phyloP scores from a whole-genome alignment of 1,284 basidiomycete species.

The Ceratobasidium sp. region DNA sequence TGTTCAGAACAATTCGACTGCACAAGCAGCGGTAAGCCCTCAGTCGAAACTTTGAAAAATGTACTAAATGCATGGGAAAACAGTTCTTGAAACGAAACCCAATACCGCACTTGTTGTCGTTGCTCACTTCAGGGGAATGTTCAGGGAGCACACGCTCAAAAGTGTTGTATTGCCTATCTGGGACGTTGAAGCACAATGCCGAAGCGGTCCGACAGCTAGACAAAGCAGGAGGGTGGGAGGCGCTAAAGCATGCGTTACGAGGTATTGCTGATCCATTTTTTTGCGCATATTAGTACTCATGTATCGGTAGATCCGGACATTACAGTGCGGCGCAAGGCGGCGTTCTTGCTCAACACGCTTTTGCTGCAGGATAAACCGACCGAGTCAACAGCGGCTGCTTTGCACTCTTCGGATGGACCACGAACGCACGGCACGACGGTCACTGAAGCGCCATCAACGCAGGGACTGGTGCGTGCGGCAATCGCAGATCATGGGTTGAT shows the following conservation, averaged over 20 bases:
- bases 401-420: constrained; percentile 27
- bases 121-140: constrained; percentile 61
- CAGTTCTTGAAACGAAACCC: constrained; percentile 79
- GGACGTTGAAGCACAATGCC: constrained; percentile 82
- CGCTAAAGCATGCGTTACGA: constrained; percentile 66
- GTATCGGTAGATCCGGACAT: constrained; percentile 71
- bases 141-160: constrained; percentile 70
- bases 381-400: constrained; percentile 8
- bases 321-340: constrained; percentile 78
- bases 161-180: constrained; percentile 86
- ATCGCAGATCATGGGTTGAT: constrained; percentile 21
- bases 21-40: constrained; percentile 78
- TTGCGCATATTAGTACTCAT: constrained; percentile 46
- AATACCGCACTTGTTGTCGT: constrained; percentile 67
- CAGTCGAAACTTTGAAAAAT: background rate
- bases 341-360: constrained; percentile 83
- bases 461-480: constrained; percentile 20
- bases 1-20: constrained; percentile 91
- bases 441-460: constrained; percentile 4
- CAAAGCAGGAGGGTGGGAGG: constrained; percentile 70
- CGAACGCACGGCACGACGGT: background rate
- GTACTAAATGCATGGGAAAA: constrained; percentile 25
- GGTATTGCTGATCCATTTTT: constrained; percentile 55
- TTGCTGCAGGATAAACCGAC: constrained; percentile 58
- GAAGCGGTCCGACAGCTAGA: constrained; percentile 69